A percentile compares a stretch with the other conserved stretches of the same genome.
Conservation (phyloP, 768 basidiomycete genomes). For the Hygrophorus russula region DNA sequence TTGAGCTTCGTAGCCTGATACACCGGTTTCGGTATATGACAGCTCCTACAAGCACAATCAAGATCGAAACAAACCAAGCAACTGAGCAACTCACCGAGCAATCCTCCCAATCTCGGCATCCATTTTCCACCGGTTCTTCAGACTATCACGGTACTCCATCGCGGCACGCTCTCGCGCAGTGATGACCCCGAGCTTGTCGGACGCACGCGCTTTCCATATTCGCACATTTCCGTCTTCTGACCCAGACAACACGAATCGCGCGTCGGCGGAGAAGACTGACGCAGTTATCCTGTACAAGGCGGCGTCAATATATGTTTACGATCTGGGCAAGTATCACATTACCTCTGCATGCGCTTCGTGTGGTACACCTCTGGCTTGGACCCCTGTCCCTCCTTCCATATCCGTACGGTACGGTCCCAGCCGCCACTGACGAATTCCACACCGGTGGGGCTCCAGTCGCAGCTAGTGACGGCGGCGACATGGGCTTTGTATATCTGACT, state of each 20-base stretch:
- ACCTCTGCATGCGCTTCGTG: slow-evolving; percentile 99
- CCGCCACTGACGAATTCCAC: slow-evolving; percentile 92
- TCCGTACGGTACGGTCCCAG: slow-evolving; percentile 89
- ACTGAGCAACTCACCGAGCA: slow-evolving; percentile 45
- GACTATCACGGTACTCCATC: slow-evolving; percentile 84
- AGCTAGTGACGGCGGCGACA: slow-evolving; percentile 92
- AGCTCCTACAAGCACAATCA: slow-evolving; percentile 32
- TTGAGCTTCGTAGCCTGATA: slow-evolving; percentile 83
- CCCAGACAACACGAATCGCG: slow-evolving; percentile 82
- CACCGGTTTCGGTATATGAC: slow-evolving; percentile 87
- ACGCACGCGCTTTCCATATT: slow-evolving; percentile 90
- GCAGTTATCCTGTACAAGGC: slow-evolving; percentile 61
- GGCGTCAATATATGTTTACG: neutral
- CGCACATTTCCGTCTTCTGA: slow-evolving; percentile 94
- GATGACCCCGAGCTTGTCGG: slow-evolving; percentile 84
- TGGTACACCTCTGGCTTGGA: slow-evolving; percentile 86
- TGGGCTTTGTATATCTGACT: slow-evolving; percentile 96
- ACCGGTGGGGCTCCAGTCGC: slow-evolving; percentile 97
- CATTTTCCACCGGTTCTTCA: slow-evolving; percentile 82
- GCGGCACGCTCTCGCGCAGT: slow-evolving; percentile 84
- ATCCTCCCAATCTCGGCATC: slow-evolving; percentile 76
- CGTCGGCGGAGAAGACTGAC: slow-evolving; percentile 79
- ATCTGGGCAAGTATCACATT: slow-evolving; percentile 5
- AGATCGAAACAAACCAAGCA: slow-evolving; percentile 1
- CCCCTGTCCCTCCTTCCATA: slow-evolving; percentile 86